A percentile compares a stretch with the other conserved stretches of the same genome.
Conservation (phyloP, 441 rosid genomes). For the Syzygium malaccense region DNA sequence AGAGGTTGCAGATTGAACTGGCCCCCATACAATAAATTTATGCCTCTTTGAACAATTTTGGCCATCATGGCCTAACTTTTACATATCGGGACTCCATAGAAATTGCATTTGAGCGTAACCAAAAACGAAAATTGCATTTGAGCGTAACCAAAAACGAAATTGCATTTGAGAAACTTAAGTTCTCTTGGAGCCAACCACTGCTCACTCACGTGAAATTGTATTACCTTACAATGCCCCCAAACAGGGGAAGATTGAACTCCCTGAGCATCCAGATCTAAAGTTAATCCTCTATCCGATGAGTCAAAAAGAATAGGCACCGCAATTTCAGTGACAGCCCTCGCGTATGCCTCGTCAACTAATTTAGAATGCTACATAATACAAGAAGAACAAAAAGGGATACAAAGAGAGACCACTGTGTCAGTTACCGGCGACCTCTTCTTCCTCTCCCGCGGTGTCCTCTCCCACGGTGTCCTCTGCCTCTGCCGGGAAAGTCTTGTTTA, state of each 20-base stretch:
- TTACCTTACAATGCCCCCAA: neutral
- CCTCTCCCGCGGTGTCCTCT: neutral
- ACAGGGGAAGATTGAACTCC: neutral
- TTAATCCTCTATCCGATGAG: neutral
- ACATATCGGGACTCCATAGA: neutral
- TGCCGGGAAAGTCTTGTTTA: neutral
- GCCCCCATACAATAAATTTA: too few species aligned
- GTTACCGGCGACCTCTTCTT: neutral
- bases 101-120: neutral
- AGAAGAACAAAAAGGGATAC: neutral
- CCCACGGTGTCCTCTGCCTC: neutral
- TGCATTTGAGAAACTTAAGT: neutral
- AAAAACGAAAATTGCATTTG: neutral
- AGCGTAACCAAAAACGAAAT: neutral
- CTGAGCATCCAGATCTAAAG: neutral
- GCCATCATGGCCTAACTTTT: neutral
- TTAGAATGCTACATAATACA: neutral
- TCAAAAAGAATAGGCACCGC: neutral
- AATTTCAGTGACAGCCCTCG: neutral
- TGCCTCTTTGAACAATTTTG: too few species aligned
- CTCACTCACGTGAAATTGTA: neutral
- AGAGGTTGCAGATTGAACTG: too few species aligned
- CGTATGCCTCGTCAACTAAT: neutral
- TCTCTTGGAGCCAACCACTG: neutral
- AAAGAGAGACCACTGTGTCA: neutral